Evolutionary conservation across 2,329 filamentous ascomycete genomes (phyloP), one percentile per base, ranked within the genome.

Genomic region (Paracamarosporium sp.): DNA sequence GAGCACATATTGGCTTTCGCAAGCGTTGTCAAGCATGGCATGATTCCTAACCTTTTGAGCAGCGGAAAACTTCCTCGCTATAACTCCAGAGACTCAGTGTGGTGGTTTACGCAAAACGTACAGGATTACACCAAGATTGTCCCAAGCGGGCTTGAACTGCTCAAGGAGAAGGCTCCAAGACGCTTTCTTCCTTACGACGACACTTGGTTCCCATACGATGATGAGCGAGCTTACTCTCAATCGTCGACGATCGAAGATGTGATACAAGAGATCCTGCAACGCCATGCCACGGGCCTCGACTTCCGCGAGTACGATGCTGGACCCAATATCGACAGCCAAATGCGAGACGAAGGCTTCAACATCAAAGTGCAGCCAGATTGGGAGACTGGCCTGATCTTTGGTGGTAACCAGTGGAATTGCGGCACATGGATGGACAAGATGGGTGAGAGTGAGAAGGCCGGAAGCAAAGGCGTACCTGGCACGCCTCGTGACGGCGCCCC

Each of bases 351-450:
- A 69, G 95, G 95, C 0, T 99, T 99, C 82, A 88, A 97, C 71
- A 92, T 97, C 63, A 88, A 95, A 58, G 90, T 98, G 66, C 86
- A 90, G 58, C 91, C 96, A 11, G 94, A 99, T 74, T 98, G 94
- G 94, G 81, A 85, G 30, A 95, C 88, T 5, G 96, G 95, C 22
- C 86, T 99, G 62, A 89, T 99, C 56, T 97, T 96, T 70, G 95
- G 96, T 55, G 95, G 96, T 31, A 98, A 92, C 71, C 93, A 97
- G 72, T 85, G 81, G 78, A 99, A 99, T 77, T 99, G 96, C 69
- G 95, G 95, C 51, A 99, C 95, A 1, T 99, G 95, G 95, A 97
- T 97, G 93, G 95, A 99, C 83, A 99, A 99, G 85, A 99, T 99
- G 95, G 95, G 95, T n/a, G 95, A 99, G 77, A 97, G 93, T 61